Evolutionary conservation across 495 filamentous ascomycete genomes (phyloP).

Genomic region (Annulohypoxylon nitens): DNA sequence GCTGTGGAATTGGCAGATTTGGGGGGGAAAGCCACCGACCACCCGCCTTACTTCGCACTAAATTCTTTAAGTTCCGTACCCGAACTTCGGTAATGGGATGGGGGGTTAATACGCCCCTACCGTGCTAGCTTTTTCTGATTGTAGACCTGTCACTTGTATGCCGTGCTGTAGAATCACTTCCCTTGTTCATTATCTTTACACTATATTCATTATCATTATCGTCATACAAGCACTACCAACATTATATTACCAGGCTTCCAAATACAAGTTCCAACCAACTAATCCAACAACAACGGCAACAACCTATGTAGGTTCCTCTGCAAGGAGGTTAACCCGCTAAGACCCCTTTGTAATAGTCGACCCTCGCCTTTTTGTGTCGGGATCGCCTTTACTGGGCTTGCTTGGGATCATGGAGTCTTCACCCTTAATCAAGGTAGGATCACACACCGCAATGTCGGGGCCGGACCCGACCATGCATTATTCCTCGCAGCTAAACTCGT

Average conservation of each 20-base stretch:
- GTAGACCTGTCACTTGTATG: neutral
- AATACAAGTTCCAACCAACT: neutral
- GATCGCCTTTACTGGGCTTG: neutral
- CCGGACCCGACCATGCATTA: constrained; percentile 15
- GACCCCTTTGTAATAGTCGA: constrained; percentile 6
- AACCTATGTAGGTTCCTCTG: neutral
- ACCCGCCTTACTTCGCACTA: constrained; percentile 4
- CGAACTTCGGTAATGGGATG: constrained; percentile 8
- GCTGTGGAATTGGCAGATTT: neutral
- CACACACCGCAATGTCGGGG: constrained; percentile 9
- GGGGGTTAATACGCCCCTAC: constrained; percentile 28
- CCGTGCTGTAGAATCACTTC: neutral
- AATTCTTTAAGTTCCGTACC: constrained; percentile 15
- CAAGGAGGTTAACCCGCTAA: constrained; percentile 1
- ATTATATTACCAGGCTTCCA: neutral
- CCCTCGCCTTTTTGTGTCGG: constrained; percentile 3
- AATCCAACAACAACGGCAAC: neutral
- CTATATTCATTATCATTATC: constrained; percentile 12
- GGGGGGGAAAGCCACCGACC: constrained; percentile 20
- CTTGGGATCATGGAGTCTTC: constrained; percentile 58
- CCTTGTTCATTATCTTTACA: neutral
- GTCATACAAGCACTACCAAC: constrained; percentile 14
- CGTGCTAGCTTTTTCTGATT: constrained; percentile 20
- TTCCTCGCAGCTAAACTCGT: constrained; percentile 36
- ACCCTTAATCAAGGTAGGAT: constrained; percentile 58